Conservation (phyloP, 106 monocot genomes). For the Dendrobium catenatum region DNA sequence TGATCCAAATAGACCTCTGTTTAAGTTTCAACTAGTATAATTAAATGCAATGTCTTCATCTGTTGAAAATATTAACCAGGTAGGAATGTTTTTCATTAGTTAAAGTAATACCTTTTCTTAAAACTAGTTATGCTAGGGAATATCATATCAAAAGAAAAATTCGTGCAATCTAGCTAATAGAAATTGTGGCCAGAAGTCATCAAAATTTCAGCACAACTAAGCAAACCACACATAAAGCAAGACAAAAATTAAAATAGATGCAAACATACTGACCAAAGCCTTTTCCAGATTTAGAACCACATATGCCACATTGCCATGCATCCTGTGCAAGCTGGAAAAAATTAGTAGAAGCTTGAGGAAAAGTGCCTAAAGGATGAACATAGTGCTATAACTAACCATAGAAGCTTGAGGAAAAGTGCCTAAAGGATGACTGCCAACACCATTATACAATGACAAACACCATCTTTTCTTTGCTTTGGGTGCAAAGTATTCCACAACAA, state of each 20-base stretch:
- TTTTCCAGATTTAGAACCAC: conserved; percentile 77
- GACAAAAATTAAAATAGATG: not conserved
- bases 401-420: conserved; percentile 71
- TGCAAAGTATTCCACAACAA: conserved; percentile 84
- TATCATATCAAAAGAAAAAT: not conserved
- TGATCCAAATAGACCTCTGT: not conserved
- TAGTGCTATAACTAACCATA: conserved; percentile 45
- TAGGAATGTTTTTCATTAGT: not conserved
- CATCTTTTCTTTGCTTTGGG: conserved; percentile 80
- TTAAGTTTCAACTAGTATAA: not conserved
- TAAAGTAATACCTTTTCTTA: not conserved
- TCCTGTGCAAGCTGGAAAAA: conserved; percentile 43
- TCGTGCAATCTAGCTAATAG: not conserved
- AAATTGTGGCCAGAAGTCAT: not conserved
- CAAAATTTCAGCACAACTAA: not conserved
- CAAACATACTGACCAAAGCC: conserved; percentile 74
- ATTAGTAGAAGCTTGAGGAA: conserved; percentile 51
- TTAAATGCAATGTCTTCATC: not conserved
- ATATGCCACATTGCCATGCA: conserved; percentile 85
- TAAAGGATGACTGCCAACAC: conserved; percentile 52
- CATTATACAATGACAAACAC: conserved; percentile 81
- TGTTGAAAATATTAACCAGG: not conserved
- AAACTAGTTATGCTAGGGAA: not conserved
- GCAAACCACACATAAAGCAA: not conserved
- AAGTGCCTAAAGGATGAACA: conserved; percentile 46